A percentile compares a stretch with the other conserved stretches of the same genome.
These are phyloP conservation scores for Fusarium armeniacum DNA, from an alignment of 2,329 filamentous ascomycete species.

Conservation along the genomic window DNA sequence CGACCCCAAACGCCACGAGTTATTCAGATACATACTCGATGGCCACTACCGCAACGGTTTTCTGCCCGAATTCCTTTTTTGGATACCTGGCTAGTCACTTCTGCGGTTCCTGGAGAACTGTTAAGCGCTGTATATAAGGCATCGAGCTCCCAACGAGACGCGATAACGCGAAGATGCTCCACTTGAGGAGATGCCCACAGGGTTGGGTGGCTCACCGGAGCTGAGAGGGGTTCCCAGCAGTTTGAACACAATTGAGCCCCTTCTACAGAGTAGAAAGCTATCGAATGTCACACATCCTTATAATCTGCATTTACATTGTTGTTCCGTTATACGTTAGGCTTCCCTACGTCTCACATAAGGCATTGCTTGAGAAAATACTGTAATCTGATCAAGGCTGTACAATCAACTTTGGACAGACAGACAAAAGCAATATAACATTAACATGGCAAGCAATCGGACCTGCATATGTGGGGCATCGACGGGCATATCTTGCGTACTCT, in stretches of 20 bases:
- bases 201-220: slow-evolving; percentile 28
- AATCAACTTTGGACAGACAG: not conserved
- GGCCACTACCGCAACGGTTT: slow-evolving; percentile 2
- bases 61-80: not conserved
- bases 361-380: not conserved
- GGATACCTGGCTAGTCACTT: not conserved
- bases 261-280: not conserved
- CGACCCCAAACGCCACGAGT: slow-evolving; percentile 20
- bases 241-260: slow-evolving; percentile 2
- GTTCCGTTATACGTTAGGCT: not conserved
- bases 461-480: slow-evolving; percentile 42
- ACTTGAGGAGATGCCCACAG: slow-evolving; percentile 37
- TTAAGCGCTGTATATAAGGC: slow-evolving; percentile 16
- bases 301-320: not conserved
- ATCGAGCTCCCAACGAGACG: slow-evolving; percentile 39
- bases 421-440: slow-evolving; percentile 20
- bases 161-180: slow-evolving; percentile 33
- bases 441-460: slow-evolving; percentile 27
- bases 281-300: not conserved
- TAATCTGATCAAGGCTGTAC: not conserved
- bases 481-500: slow-evolving; percentile 24
- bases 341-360: slow-evolving; percentile 1
- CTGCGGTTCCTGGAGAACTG: slow-evolving; percentile 13
- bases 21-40: slow-evolving; percentile 20
- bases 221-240: slow-evolving; percentile 26